These are phyloP conservation scores for Nicotiana noctiflora DNA, from an alignment of 257 asterid genomes.

Conservation along the genomic window DNA sequence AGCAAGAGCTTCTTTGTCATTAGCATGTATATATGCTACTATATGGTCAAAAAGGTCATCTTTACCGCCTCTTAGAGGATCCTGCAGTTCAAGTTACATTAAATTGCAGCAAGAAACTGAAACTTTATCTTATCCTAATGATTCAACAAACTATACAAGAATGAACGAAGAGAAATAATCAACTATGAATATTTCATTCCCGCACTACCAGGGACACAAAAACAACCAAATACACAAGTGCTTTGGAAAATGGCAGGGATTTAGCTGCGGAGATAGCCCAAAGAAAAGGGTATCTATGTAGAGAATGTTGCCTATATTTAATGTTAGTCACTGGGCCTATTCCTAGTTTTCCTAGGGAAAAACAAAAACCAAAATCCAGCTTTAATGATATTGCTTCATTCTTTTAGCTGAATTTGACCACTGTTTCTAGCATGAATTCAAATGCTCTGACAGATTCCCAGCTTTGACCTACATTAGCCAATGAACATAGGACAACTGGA, in stretches of 20 bases:
- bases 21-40: conserved; percentile 63
- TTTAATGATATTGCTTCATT: not conserved
- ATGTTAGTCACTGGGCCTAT: not conserved
- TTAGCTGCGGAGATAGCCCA: not conserved
- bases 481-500: not conserved
- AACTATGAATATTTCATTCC: not conserved
- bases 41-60: conserved; percentile 72
- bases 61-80: conserved; percentile 90
- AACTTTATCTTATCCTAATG: not conserved
- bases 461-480: not conserved
- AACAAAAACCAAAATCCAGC: not conserved
- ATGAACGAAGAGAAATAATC: not conserved
- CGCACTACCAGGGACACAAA: not conserved
- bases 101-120: not conserved
- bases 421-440: not conserved
- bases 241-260: not conserved
- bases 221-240: not conserved
- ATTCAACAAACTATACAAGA: not conserved
- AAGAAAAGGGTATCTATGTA: not conserved
- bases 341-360: not conserved
- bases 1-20: conserved; percentile 66
- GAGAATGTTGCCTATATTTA: not conserved
- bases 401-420: not conserved
- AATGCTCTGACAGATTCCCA: not conserved
- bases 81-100: conserved; percentile 36